Evolutionary conservation across 768 basidiomycete species (phyloP), one percentile per base, ranked within the genome.

Genomic region (Mycena crocata): DNA sequence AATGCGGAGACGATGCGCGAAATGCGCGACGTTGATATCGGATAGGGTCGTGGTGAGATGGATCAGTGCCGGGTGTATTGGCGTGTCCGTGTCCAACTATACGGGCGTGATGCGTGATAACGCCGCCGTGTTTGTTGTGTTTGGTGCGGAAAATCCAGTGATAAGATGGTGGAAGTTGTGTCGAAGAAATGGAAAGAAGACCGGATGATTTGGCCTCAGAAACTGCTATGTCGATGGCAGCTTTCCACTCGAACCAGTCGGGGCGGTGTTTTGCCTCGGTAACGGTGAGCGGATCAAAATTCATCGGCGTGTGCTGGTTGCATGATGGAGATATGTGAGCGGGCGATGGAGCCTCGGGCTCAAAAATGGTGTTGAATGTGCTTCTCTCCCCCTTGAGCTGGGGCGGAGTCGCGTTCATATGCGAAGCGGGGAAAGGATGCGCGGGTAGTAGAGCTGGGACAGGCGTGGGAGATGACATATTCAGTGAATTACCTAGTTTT

Each of bases 181-280:
- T 48, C 6, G 23, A 48, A 24, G 45, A 24, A 28, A 24, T 48
- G 45, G 45, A 26, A 9, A 48, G 45, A 48, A 45, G n/a, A 48
- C 45, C 45, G 10, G 23, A 48, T 48, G 45, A 48, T 48, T 48
- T 48, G 45, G 45, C 45, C 45, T 48, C 28, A 17, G 13, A 48
- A 48, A 48, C 45, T 48, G 23, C 45, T n/a, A 48, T 23, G 45
- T 48, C 45, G 45, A 48, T 48, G 45, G 45, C 45, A 24, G 45
- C 45, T 48, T 48, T 48, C 45, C 45, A 48, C 40, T 42, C 17
- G 17, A 42, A 42, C 40, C 40, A 42, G 40, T 42, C 40, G 40
- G 40, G 40, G 9, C 40, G 40, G 6, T 6, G n/a, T 42, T 42
- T 42, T 9, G 40, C 40, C 40, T 42, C 17, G 40, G 40, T 42